Conservation (phyloP, 1,284 basidiomycete genomes). For the Ganoderma resinaceum region DNA sequence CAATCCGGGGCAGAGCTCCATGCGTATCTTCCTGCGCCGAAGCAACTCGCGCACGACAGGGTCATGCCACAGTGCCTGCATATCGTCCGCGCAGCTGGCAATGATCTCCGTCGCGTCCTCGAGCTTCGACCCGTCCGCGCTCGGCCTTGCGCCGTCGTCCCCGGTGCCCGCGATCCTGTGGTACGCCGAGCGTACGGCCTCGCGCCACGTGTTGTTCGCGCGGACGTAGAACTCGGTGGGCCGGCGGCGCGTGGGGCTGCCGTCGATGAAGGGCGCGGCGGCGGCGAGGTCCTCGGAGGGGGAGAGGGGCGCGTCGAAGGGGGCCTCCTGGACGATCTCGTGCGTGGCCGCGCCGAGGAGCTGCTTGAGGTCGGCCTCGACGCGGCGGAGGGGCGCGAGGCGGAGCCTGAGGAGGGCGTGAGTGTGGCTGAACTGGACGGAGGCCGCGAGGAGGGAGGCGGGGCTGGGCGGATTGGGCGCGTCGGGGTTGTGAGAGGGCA, state of each 20-base stretch:
- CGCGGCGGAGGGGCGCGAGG: slow-evolving; percentile 58
- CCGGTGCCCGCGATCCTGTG: slow-evolving; percentile 6
- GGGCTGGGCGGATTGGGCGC: slow-evolving; percentile 13
- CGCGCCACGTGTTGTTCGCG: slow-evolving; percentile 39
- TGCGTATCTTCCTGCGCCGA: slow-evolving; percentile 51
- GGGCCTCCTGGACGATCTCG: slow-evolving; percentile 40
- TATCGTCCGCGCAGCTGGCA: slow-evolving; percentile 66
- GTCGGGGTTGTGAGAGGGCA: slow-evolving; percentile 21
- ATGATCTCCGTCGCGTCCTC: slow-evolving; percentile 65
- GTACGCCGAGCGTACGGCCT: slow-evolving; percentile 29
- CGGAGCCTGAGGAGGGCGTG: slow-evolving; percentile 57
- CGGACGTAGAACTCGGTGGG: slow-evolving; percentile 41
- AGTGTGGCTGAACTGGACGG: slow-evolving; percentile 45
- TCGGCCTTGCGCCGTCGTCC: slow-evolving; percentile 4
- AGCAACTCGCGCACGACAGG: slow-evolving; percentile 62
- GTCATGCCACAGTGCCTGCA: slow-evolving; percentile 72
- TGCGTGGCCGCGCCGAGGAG: slow-evolving; percentile 56
- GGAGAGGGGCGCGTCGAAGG: slow-evolving; percentile 19
- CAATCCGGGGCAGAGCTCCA: slow-evolving; percentile 77
- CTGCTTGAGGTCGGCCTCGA: slow-evolving; percentile 60
- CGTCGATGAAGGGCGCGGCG: slow-evolving; percentile 32
- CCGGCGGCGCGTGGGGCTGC: slow-evolving; percentile 13
- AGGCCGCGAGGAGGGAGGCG: background rate
- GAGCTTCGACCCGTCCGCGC: slow-evolving; percentile 25
- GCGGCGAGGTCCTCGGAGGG: slow-evolving; percentile 20